phyloP scores from a whole-genome alignment of 78 protist genomes.

The Cavenderia fasciculata region DNA sequence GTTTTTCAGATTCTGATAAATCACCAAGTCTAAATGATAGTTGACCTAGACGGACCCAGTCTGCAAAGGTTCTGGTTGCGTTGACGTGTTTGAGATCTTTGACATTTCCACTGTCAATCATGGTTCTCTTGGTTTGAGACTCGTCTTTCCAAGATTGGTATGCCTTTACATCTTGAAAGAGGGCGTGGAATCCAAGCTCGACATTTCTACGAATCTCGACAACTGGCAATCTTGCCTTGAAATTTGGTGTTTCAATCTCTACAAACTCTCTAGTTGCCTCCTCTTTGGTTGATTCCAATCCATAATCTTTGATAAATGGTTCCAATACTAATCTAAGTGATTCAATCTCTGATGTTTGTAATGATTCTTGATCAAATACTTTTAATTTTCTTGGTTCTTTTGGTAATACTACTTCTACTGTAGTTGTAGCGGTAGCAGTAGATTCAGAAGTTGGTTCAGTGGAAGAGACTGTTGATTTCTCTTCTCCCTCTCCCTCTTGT shows the following conservation, averaged over 20 bases:
- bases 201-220: conserved; percentile 18
- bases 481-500: too few relatives aligned
- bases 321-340: conserved; percentile 3
- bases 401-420: background rate
- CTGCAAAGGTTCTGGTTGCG: conserved; percentile 49
- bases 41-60: conserved; percentile 63
- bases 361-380: conserved; percentile 16
- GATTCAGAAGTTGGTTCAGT: background rate
- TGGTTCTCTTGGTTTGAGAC: conserved; percentile 12
- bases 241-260: background rate
- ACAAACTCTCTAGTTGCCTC: conserved; percentile 8
- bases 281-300: conserved; percentile 43
- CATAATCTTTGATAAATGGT: conserved; percentile 37
- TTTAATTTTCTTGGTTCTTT: background rate
- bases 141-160: conserved; percentile 60
- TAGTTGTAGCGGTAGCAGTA: background rate
- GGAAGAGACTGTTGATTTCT: background rate
- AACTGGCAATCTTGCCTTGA: conserved; percentile 29
- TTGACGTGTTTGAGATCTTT: conserved; percentile 35
- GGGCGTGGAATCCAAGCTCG: conserved; percentile 65
- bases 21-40: conserved; percentile 51
- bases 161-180: conserved; percentile 63
- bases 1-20: conserved; percentile 34
- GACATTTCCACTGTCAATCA: background rate
- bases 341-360: background rate